Base-by-base conservation (phyloP, 257 asterid genomes). In the Rehmannia glutinosa region DNA sequence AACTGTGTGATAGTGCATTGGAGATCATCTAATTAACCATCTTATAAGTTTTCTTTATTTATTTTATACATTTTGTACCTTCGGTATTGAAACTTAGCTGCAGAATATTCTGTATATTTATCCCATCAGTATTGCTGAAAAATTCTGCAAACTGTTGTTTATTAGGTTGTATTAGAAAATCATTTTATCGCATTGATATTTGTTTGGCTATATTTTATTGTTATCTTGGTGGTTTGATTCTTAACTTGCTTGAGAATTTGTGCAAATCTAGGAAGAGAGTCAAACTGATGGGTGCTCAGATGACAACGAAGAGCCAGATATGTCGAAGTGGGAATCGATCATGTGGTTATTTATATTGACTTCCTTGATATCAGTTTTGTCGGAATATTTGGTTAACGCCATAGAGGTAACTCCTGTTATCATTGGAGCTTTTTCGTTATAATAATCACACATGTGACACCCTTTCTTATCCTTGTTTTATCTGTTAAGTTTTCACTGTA, bases 311-410 rank as follows among this genome's bases (percentile, higher is more conserved):
- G 81, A 27, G 20, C 91, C 93, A 10, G 91, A 79, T 71, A 67
- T 85, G 49, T 75, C 95, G 15, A 80, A 82, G 70, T 85, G 90
- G 95, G 93, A 81, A 62, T 82, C 95, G 54, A 68, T 90, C 38
- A 49, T 66, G 55, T 90, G 97, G 97, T 83, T 90, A 17, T 74
- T 77, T 19, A 73, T 87, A 47, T 60, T 90, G 76, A 87, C 97
- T 27, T 46, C 73, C 58, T 66, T 81, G 78, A 83, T 90, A 71
- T 84, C 97, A 7, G 75, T 87, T 54, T 66, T 87, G 45, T 90
- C 97, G 0, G 91, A 79, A 47, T 87, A 90, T 77, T 80, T 90
- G 54, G 97, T 90, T 15, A 79, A 85, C 72, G 85, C 95, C 59
- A 87, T 90, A 30, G 87, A 85, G 93, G 97, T 87, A 79, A 66